Evolutionary conservation across 305 asterid species (phyloP).

Genomic region (Andrographis paniculata): DNA sequence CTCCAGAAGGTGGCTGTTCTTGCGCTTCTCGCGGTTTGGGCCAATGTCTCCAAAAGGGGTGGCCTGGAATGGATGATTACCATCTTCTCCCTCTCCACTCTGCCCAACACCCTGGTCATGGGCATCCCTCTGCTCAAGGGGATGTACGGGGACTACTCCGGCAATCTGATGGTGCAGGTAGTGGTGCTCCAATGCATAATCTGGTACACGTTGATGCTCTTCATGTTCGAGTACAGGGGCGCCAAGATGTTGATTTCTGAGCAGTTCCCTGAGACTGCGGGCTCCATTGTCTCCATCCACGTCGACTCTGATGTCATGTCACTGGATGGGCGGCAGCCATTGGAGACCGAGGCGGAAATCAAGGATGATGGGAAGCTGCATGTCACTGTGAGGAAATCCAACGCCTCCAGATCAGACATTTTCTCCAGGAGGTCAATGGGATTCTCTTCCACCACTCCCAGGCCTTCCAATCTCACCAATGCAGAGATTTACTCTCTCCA

Average conservation of each 20-base stretch:
- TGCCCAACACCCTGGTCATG: slow-evolving; percentile 95
- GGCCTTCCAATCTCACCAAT: slow-evolving; percentile 79
- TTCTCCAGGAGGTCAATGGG: slow-evolving; percentile 74
- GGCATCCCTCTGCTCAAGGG: slow-evolving; percentile 88
- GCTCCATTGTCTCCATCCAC: slow-evolving; percentile 81
- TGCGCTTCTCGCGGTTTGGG: slow-evolving; percentile 51
- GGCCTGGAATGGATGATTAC: slow-evolving; percentile 92
- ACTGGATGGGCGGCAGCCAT: slow-evolving; percentile 68
- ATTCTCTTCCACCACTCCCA: slow-evolving; percentile 55
- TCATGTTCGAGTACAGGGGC: slow-evolving; percentile 85
- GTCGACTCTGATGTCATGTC: slow-evolving; percentile 92
- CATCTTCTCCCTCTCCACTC: slow-evolving; percentile 75
- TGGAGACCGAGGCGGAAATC: slow-evolving; percentile 74
- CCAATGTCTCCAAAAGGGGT: slow-evolving; percentile 48
- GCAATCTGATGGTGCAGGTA: slow-evolving; percentile 88
- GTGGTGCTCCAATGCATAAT: slow-evolving; percentile 92
- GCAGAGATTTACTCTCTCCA: slow-evolving; percentile 94
- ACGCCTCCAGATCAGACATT: slow-evolving; percentile 81
- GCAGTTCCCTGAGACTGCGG: slow-evolving; percentile 93
- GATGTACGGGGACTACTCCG: slow-evolving; percentile 78
- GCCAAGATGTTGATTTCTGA: slow-evolving; percentile 74
- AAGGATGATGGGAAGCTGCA: slow-evolving; percentile 85
- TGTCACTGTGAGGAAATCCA: slow-evolving; percentile 80
- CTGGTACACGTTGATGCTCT: slow-evolving; percentile 97
- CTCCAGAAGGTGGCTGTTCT: slow-evolving; percentile 77